Percentiles rank a stretch among this genome's conserved stretches.
These are phyloP conservation scores for Goniomonas avonlea DNA, from an alignment of 78 protist genomes.

Conservation along the genomic window DNA sequence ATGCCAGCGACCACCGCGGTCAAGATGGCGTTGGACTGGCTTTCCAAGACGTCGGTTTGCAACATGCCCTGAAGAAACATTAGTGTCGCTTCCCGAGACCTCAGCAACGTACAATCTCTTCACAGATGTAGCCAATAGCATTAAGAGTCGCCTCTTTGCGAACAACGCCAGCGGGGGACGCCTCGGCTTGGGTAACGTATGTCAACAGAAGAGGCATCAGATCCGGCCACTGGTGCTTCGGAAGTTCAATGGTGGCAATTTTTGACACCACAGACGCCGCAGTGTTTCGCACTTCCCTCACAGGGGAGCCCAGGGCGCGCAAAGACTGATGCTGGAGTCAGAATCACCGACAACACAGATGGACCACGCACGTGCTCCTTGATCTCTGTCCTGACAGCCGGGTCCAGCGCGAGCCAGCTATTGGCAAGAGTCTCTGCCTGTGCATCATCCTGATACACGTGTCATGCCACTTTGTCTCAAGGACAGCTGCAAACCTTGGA, in stretches of 20 bases:
- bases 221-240: conserved; percentile 65
- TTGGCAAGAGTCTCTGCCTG: not conserved
- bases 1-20: conserved; percentile 35
- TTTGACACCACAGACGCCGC: conserved; percentile 51
- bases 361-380: not conserved
- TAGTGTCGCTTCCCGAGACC: not conserved
- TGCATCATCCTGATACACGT: not conserved
- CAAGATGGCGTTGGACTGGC: conserved; percentile 21
- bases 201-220: conserved; percentile 50
- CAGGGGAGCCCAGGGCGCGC: conserved; percentile 19
- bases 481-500: not conserved
- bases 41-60: not conserved
- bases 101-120: not conserved
- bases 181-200: not conserved
- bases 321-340: not conserved
- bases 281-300: conserved; percentile 4
- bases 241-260: conserved; percentile 74
- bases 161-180: not conserved
- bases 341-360: not conserved
- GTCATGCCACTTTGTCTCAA: not conserved
- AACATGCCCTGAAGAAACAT: no score
- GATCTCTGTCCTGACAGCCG: not conserved
- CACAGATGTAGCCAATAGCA: conserved; percentile 73
- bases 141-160: conserved; percentile 58
- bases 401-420: conserved; percentile 27